Percentiles rank a stretch among this genome's conserved stretches.
Conservation (phyloP, 108 stramenopile genomes). For the Cyclotella kingstonii region DNA sequence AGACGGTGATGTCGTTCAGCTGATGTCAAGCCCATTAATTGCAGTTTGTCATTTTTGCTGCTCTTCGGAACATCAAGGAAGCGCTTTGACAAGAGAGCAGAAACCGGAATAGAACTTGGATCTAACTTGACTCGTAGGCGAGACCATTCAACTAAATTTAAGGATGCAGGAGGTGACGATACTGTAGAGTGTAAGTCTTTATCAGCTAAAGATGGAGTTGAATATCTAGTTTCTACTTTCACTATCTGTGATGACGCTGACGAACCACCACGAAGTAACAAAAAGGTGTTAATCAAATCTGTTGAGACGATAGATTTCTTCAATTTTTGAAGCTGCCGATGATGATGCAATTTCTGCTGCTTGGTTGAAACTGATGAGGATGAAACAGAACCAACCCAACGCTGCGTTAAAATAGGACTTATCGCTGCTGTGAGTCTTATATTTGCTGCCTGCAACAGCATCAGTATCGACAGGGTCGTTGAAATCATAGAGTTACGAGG, state of each 20-base stretch:
- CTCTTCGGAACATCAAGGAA: constrained; percentile 29
- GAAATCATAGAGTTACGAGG: too few relatives aligned
- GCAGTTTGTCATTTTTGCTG: constrained; percentile 16
- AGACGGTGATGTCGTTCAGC: constrained; percentile 23
- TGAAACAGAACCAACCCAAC: too few relatives aligned
- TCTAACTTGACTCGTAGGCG: constrained; percentile 32
- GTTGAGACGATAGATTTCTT: too few relatives aligned
- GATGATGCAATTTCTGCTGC: too few relatives aligned
- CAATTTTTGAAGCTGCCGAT: too few relatives aligned
- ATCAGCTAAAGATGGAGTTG: background rate
- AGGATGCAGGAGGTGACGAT: background rate
- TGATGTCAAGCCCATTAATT: constrained; percentile 23
- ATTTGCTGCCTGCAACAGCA: too few relatives aligned
- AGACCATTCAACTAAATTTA: constrained; percentile 17
- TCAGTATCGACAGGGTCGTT: too few relatives aligned
- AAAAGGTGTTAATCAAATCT: too few relatives aligned
- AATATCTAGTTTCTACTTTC: background rate
- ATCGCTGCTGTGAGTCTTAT: too few relatives aligned
- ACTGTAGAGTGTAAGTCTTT: background rate
- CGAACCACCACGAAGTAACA: background rate
- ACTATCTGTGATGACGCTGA: background rate
- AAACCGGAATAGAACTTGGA: constrained; percentile 38
- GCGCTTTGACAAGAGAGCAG: constrained; percentile 24
- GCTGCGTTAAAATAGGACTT: too few relatives aligned
- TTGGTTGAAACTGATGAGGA: too few relatives aligned